Evolutionary conservation across 257 asterid genomes (phyloP).

Genomic region (Solanum okadae): DNA sequence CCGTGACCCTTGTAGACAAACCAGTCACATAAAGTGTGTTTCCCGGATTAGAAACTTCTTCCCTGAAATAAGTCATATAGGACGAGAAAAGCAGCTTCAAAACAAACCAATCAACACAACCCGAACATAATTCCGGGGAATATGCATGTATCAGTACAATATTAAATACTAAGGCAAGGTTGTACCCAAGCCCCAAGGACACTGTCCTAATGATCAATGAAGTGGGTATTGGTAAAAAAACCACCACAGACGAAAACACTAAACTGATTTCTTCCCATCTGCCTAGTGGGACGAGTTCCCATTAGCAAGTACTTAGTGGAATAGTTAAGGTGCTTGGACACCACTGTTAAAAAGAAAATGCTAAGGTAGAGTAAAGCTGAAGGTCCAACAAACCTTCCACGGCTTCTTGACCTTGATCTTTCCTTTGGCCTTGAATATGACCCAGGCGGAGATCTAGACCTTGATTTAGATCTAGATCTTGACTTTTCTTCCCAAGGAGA

Average conservation of each 20-base stretch:
- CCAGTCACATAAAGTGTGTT: slow-evolving; percentile 37
- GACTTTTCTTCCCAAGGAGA: slow-evolving; percentile 5
- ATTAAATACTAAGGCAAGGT: neutral
- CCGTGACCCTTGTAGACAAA: slow-evolving; percentile 26
- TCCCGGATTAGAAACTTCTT: slow-evolving; percentile 23
- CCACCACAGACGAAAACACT: neutral
- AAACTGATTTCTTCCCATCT: neutral
- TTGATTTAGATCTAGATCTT: slow-evolving; percentile 23
- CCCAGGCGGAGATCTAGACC: slow-evolving; percentile 21
- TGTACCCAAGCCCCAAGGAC: neutral
- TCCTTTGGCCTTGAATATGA: slow-evolving; percentile 23
- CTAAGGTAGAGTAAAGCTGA: neutral
- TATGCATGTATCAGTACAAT: neutral
- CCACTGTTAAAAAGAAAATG: neutral
- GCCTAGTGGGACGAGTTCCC: neutral
- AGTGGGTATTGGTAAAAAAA: neutral
- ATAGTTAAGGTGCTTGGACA: neutral
- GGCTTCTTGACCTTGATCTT: slow-evolving; percentile 10
- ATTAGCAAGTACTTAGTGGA: neutral
- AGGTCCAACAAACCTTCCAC: slow-evolving; percentile 3
- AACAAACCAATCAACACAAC: neutral
- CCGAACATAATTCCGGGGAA: neutral
- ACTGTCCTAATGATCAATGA: neutral
- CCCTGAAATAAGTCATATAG: neutral
- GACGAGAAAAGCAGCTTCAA: neutral